phyloP scores from a whole-genome alignment of 2,329 filamentous ascomycete genomes.

The Penicillium hordei region DNA sequence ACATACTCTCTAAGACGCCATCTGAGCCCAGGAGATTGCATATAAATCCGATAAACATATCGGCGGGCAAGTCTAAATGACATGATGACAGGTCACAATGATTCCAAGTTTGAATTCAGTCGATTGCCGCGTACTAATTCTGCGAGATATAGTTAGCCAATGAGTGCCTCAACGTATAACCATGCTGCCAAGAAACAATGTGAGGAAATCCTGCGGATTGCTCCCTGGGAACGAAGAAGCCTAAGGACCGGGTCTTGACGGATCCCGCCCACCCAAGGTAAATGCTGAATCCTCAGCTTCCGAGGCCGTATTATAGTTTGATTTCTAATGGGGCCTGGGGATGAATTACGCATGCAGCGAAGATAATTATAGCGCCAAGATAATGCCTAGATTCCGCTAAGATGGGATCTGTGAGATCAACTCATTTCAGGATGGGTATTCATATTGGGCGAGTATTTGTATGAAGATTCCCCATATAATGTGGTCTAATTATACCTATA shows the following conservation, averaged over 20 bases:
- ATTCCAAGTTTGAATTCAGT: background rate
- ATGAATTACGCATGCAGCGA: background rate
- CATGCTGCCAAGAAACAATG: constrained; percentile 4
- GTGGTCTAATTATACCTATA: background rate
- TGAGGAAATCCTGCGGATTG: constrained; percentile 1
- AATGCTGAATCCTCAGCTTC: background rate
- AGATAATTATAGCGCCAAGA: constrained; percentile 5
- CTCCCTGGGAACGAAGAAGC: background rate
- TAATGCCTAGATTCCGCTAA: constrained; percentile 1
- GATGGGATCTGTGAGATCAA: constrained; percentile 5
- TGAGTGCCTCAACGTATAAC: background rate
- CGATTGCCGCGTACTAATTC: background rate
- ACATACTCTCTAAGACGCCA: background rate
- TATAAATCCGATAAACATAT: background rate
- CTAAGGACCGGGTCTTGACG: background rate
- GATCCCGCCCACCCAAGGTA: background rate
- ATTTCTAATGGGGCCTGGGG: background rate
- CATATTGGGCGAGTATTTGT: background rate
- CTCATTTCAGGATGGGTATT: background rate
- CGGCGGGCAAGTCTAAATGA: too few species aligned
- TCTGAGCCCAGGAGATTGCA: background rate
- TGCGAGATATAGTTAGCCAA: background rate
- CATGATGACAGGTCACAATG: background rate
- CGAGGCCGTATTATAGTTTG: background rate
- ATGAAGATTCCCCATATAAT: background rate